Evolutionary conservation across 2,329 filamentous ascomycete genomes (phyloP), one percentile per base, ranked within the genome.

Genomic region (Orbilia brochopaga): DNA sequence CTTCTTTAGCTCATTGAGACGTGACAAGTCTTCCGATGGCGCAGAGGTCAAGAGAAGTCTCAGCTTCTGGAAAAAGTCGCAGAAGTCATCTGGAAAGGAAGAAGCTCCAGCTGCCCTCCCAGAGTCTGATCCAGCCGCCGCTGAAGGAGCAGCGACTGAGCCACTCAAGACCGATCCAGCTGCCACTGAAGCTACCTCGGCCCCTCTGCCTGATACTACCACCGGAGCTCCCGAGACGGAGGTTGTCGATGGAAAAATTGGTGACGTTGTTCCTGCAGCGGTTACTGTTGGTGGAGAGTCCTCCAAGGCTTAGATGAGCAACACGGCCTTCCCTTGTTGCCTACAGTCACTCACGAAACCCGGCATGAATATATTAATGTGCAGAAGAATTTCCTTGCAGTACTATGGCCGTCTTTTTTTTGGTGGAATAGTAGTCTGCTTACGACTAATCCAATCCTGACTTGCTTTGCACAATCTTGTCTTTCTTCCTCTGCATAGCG

Each of bases 251-350:
- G 48, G 50, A 10, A 55, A 66, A n/a, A 73, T 74, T 52, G 70
- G 63, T 21, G 75, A 75, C 52, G 69, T 74, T 46, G 73, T 69
- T 42, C 69, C 74, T 2, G 75, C 73, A n/a, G 61, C 67, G 4
- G 63, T 73, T 35, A 51, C 63, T 24, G 70, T 64, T 30, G 60
- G 40, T 27, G 58, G 67, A n/a, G 60, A 73, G 21, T 54, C 73
- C 37, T 64, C 69, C 15, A 74, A 75, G 66, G 62, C 69, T 24
- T 66, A n/a, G 53, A 30, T n/a, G 17, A 11, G 17, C 24, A 24
- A 17, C 17, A 27, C 15, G 19, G n/a, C 17, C 51, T 1, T 62
- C 13, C 24, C 19, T 37, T 21, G 48, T 37, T 32, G 7, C 24
- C 19, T 17, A 30, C 23, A 32, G 3, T 32, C 56, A 51, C 50